A percentile compares a stretch with the other conserved stretches of the same genome.
phyloP scores from a whole-genome alignment of 2,329 filamentous ascomycete genomes.

The Sordariomycetes sp. region DNA sequence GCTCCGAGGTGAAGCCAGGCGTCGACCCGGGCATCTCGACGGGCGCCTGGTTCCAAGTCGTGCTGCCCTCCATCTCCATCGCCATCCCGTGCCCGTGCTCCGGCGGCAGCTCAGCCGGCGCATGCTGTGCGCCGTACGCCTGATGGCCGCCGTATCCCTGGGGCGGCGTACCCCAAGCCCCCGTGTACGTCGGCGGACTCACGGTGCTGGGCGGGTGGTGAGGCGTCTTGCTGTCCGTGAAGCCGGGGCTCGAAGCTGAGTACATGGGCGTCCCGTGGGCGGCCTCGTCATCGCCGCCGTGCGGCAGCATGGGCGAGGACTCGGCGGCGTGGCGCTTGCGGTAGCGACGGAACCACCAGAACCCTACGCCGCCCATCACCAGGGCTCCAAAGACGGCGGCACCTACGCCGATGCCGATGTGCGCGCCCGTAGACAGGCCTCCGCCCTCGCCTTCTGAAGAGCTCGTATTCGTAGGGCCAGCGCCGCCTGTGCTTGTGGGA shows the following conservation, averaged over 20 bases:
- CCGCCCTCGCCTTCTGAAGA: not conserved
- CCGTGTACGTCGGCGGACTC: not conserved
- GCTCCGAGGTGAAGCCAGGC: too few relatives aligned
- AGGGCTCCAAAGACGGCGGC: constrained; percentile 14
- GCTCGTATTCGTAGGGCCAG: not conserved
- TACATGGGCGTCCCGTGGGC: constrained; percentile 9
- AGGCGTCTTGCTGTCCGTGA: not conserved
- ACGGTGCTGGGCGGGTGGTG: not conserved
- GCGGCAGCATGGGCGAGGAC: constrained; percentile 18
- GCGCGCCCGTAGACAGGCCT: constrained; percentile 17
- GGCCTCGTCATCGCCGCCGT: constrained; percentile 7
- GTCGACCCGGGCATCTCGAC: constrained; percentile 7
- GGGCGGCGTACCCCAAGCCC: not conserved
- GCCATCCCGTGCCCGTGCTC: not conserved
- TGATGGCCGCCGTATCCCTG: not conserved
- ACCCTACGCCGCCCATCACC: constrained; percentile 11
- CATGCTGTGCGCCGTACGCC: constrained; percentile 1
- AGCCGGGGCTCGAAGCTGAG: constrained; percentile 3
- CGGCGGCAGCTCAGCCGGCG: constrained; percentile 8
- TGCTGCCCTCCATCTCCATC: constrained; percentile 13
- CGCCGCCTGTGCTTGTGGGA: constrained; percentile 1
- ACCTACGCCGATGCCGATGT: constrained; percentile 23
- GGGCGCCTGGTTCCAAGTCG: constrained; percentile 1
- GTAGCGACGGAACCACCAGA: constrained; percentile 17
- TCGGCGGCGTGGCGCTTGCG: constrained; percentile 16